Conservation (phyloP, 352 stramenopile species). For the Globisporangium takayamanum region DNA sequence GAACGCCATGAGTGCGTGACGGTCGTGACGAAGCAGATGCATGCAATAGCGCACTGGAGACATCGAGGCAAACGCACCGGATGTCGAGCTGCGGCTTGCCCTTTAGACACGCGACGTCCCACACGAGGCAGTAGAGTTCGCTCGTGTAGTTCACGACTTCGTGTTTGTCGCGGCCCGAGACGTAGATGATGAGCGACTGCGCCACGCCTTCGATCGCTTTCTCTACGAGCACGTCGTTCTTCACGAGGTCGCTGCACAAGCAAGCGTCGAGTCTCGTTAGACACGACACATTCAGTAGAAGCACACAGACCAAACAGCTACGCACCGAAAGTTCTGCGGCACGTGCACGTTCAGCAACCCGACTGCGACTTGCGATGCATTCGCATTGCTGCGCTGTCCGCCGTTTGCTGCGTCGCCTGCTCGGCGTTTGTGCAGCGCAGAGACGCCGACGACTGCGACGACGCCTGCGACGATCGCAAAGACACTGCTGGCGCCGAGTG, state of each 20-base stretch:
- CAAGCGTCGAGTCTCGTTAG: slow-evolving; percentile 1
- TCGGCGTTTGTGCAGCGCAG: slow-evolving; percentile 34
- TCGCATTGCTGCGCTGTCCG: background rate
- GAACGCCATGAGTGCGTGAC: background rate
- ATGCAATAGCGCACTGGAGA: background rate
- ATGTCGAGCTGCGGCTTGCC: slow-evolving; percentile 62
- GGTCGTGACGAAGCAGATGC: background rate
- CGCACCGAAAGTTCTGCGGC: slow-evolving; percentile 45
- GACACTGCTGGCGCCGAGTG: slow-evolving; percentile 24
- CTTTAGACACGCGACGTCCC: slow-evolving; percentile 52
- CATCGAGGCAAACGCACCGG: slow-evolving; percentile 19
- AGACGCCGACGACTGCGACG: slow-evolving; percentile 34
- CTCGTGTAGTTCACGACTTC: slow-evolving; percentile 73
- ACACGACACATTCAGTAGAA: background rate
- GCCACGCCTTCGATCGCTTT: slow-evolving; percentile 42
- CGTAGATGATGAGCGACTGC: slow-evolving; percentile 51
- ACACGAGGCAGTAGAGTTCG: slow-evolving; percentile 67
- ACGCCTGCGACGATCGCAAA: slow-evolving; percentile 39
- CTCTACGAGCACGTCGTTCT: slow-evolving; percentile 73
- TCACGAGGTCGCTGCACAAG: slow-evolving; percentile 35
- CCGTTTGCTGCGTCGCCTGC: background rate
- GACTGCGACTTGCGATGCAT: slow-evolving; percentile 24
- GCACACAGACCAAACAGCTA: background rate
- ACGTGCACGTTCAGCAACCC: slow-evolving; percentile 49
- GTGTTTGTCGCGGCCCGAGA: slow-evolving; percentile 44